Percentiles rank a stretch among this genome's conserved stretches.
These are phyloP conservation scores for Globisporangium nagaii DNA, from an alignment of 352 stramenopile species.

Conservation along the genomic window DNA sequence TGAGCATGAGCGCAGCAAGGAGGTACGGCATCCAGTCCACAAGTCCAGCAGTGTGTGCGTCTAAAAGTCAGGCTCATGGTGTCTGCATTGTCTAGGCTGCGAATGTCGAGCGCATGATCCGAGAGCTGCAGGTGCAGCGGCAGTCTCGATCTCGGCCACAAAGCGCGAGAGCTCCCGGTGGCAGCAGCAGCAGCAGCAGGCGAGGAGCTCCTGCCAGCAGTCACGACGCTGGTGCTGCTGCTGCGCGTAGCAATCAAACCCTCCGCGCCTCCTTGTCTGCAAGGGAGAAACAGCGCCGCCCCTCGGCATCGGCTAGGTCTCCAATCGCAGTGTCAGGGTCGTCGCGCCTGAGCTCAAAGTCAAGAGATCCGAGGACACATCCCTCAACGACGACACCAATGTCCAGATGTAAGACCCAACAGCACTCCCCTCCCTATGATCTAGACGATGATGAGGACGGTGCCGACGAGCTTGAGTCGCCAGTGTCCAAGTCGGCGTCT, in stretches of 20 bases:
- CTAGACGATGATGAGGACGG: neutral
- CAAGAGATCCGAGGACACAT: neutral
- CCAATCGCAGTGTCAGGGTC: neutral
- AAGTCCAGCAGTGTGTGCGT: neutral
- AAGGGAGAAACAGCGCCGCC: neutral
- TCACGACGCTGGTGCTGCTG: neutral
- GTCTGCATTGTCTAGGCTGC: constrained; percentile 14
- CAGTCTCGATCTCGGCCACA: constrained; percentile 1
- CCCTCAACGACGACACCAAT: neutral
- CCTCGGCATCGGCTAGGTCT: neutral
- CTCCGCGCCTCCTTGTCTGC: neutral
- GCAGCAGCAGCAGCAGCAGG: neutral
- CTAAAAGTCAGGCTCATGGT: neutral
- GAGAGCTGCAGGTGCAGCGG: constrained; percentile 25
- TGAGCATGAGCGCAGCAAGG: constrained; percentile 23
- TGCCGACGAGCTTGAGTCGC: neutral
- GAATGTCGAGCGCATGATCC: constrained; percentile 41
- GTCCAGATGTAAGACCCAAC: neutral
- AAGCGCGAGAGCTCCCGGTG: neutral
- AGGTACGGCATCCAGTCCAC: too few species aligned
- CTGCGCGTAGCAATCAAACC: neutral
- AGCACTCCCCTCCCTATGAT: neutral
- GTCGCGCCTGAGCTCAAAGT: neutral
- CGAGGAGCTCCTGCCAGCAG: too few species aligned
- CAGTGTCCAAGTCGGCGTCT: constrained; percentile 13